Base-by-base conservation (phyloP, 345 rosid species). In the Eutrema yunnanense region DNA sequence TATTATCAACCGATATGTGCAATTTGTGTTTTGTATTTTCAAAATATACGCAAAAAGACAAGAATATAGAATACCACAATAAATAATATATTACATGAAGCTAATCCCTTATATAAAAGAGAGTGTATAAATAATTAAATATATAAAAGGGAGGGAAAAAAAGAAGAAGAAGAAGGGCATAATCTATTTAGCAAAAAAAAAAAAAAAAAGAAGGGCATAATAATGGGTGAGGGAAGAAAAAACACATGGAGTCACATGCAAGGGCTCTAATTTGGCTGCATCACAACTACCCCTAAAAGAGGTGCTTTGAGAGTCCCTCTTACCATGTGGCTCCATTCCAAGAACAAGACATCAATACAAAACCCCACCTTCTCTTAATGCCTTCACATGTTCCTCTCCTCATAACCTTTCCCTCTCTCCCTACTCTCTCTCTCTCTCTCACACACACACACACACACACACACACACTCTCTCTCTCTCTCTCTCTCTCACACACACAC, bases 211-310 rank as follows among this genome's bases (percentile, higher is more conserved):
- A 32, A 73, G 47, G 44, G 51, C 38, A 62, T 69, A 69, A 76
- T 55, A 64, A 70, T 46, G 61, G 65, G 61, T 14, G 79, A 69
- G 74, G 52, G 61, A 56, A 64, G 59, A 76, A 76, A 62, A 69
- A 76, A 76, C 80, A 76, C 80, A 76, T 76, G 80, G 80, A 76
- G 75, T 76, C 75, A 76, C 80, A 76, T 76, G 80, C 75, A 70
- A 70, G 65, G 43, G 75, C 61, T 76, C 80, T 76, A 47, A 69
- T 69, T 76, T 76, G 75, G 74, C 80, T 76, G 71, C 80, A 56
- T 77, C 76, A 77, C 80, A 77, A 71, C 80, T 77, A 77, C 76
- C 72, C 56, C 56, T 54, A 61, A 52, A 56, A 54, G 63, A 75
- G 57, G 61, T 67, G 79, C 62, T 67, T 75, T 60, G 79, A 69